These are phyloP conservation scores for Blastobotrys buckinghamii DNA, from an alignment of 1,139 yeast species.

Conservation along the genomic window DNA sequence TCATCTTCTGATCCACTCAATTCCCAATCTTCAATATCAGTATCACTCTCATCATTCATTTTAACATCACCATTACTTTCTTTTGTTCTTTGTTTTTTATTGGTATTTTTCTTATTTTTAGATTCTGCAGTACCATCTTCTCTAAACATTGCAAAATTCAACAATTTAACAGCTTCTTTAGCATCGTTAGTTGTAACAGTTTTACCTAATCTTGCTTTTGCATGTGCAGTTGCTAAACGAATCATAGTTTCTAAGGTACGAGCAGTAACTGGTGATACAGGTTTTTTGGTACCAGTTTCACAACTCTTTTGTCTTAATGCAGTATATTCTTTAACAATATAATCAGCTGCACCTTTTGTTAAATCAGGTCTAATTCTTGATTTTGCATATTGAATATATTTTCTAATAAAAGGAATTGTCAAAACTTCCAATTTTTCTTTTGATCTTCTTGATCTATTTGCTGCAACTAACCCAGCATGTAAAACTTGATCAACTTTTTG, in stretches of 20 bases:
- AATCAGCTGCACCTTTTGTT: conserved; percentile 71
- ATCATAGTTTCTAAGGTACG: conserved; percentile 95
- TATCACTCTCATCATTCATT: conserved; percentile 25
- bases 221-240: conserved; percentile 95
- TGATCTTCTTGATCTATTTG: conserved; percentile 20
- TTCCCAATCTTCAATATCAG: neutral
- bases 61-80: conserved; percentile 24
- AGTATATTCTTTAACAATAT: conserved; percentile 75
- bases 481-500: conserved; percentile 79
- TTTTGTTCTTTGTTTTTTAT: conserved; percentile 23
- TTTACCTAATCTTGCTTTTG: conserved; percentile 80
- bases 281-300: neutral
- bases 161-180: conserved; percentile 73
- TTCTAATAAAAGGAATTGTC: conserved; percentile 79
- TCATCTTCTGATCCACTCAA: conserved; percentile 23
- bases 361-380: conserved; percentile 79
- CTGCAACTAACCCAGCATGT: conserved; percentile 68
- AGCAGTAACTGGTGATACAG: conserved; percentile 82
- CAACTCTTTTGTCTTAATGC: conserved; percentile 79
- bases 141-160: conserved; percentile 81
- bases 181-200: conserved; percentile 77
- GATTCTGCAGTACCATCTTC: conserved; percentile 27
- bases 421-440: conserved; percentile 53
- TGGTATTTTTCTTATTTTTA: conserved; percentile 36
- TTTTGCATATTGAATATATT: conserved; percentile 91